Conservation (phyloP, 2,329 filamentous ascomycete species). For the Orbilia blumenaviensis region DNA sequence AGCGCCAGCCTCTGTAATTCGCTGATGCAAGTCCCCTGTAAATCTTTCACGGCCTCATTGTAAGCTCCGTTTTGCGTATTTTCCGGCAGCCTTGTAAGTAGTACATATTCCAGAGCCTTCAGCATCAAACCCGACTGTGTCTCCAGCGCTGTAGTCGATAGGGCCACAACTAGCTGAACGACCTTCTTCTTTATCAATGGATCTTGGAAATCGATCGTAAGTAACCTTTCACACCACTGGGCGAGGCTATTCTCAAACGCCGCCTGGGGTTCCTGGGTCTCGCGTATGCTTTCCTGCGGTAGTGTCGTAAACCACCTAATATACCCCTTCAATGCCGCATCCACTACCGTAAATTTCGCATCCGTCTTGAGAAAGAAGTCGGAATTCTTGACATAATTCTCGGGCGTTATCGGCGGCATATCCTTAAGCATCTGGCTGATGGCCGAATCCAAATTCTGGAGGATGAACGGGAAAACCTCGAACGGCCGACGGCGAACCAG, state of each 20-base stretch:
- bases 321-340: slow-evolving; percentile 87
- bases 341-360: slow-evolving; percentile 86
- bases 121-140: slow-evolving; percentile 83
- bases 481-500: slow-evolving; percentile 83
- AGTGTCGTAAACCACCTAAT: slow-evolving; percentile 73
- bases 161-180: slow-evolving; percentile 82
- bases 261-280: slow-evolving; percentile 65
- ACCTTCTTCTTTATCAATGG: slow-evolving; percentile 83
- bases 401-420: slow-evolving; percentile 71
- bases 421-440: slow-evolving; percentile 79
- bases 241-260: slow-evolving; percentile 73
- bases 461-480: slow-evolving; percentile 86
- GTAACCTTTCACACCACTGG: slow-evolving; percentile 75
- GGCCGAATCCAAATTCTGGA: slow-evolving; percentile 78
- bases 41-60: slow-evolving; percentile 86
- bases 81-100: slow-evolving; percentile 80
- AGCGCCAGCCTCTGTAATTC: slow-evolving; percentile 89
- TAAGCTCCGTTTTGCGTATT: slow-evolving; percentile 76
- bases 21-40: slow-evolving; percentile 83
- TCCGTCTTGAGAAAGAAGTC: slow-evolving; percentile 81
- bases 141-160: slow-evolving; percentile 81
- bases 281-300: slow-evolving; percentile 30
- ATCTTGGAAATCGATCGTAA: slow-evolving; percentile 79
- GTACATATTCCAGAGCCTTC: slow-evolving; percentile 81
- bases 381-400: slow-evolving; percentile 74